Conservation (phyloP, 2,329 filamentous ascomycete genomes). For the Colletotrichum horii region DNA sequence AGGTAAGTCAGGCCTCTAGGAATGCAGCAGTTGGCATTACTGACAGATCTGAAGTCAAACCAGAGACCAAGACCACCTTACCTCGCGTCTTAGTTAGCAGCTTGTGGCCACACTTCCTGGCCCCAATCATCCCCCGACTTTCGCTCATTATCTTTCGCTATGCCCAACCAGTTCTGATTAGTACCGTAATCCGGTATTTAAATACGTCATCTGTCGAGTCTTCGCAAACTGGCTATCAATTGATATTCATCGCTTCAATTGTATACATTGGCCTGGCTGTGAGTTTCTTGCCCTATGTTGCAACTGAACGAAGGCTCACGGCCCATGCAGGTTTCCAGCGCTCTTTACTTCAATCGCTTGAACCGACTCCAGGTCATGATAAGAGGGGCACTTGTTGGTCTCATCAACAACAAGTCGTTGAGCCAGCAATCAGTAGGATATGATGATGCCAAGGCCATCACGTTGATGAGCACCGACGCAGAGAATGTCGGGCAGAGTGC, state of each 20-base stretch:
- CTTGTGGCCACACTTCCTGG: not conserved
- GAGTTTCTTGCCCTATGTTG: not conserved
- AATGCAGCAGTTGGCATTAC: not conserved
- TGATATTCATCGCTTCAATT: not conserved
- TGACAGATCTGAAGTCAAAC: not conserved
- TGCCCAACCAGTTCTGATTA: not conserved
- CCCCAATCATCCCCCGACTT: not conserved
- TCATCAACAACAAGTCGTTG: not conserved
- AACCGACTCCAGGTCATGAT: constrained; percentile 4
- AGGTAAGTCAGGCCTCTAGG: not conserved
- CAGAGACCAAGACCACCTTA: not conserved
- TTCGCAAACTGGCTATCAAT: not conserved
- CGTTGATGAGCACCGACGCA: constrained; percentile 21
- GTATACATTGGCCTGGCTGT: constrained; percentile 5
- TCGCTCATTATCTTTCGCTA: constrained; percentile 4
- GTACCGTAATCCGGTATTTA: not conserved
- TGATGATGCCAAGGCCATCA: not conserved
- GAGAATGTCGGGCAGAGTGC: constrained; percentile 13
- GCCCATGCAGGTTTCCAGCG: not conserved
- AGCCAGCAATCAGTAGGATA: not conserved
- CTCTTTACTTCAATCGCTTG: not conserved
- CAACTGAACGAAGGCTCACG: not conserved
- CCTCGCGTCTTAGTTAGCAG: not conserved
- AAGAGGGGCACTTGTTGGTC: not conserved
- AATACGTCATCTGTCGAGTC: not conserved